phyloP scores from a whole-genome alignment of 2,329 filamentous ascomycete species.

The Grosmannia huntii region DNA sequence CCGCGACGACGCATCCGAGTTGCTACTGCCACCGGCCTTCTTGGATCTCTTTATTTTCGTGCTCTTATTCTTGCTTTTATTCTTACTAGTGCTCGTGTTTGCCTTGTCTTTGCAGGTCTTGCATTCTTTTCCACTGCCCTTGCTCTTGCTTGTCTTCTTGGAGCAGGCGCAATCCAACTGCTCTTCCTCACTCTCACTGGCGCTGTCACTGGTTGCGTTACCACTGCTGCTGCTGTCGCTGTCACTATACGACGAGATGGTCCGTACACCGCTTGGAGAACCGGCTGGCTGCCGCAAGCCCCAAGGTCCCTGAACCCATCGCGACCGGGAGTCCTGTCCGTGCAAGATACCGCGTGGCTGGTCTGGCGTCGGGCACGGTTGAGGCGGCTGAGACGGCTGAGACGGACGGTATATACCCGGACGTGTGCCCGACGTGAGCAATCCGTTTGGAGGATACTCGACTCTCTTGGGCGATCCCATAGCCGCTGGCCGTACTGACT shows the following conservation, averaged over 20 bases:
- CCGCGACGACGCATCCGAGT: neutral
- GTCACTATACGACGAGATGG: neutral
- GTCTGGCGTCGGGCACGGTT: neutral
- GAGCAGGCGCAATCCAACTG: neutral
- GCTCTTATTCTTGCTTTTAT: neutral
- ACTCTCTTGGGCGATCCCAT: too few species aligned
- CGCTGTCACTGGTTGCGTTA: neutral
- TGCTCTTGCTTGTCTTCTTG: too few species aligned
- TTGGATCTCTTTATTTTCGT: neutral
- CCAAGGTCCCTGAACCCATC: neutral
- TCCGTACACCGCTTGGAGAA: too few species aligned
- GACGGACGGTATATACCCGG: neutral
- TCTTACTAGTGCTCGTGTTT: neutral
- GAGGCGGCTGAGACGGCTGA: neutral
- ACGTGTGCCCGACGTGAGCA: neutral
- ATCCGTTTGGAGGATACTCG: neutral
- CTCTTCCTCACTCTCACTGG: neutral
- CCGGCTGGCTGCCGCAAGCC: neutral
- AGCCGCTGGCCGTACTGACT: too few species aligned
- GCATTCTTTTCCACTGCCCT: too few species aligned
- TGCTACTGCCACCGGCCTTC: neutral
- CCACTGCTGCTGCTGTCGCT: neutral
- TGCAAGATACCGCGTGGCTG: neutral
- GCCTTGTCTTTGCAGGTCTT: too few species aligned
- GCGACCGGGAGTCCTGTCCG: neutral